phyloP scores from a whole-genome alignment of 2,329 filamentous ascomycete species.

The Ambrosiella cleistominuta region DNA sequence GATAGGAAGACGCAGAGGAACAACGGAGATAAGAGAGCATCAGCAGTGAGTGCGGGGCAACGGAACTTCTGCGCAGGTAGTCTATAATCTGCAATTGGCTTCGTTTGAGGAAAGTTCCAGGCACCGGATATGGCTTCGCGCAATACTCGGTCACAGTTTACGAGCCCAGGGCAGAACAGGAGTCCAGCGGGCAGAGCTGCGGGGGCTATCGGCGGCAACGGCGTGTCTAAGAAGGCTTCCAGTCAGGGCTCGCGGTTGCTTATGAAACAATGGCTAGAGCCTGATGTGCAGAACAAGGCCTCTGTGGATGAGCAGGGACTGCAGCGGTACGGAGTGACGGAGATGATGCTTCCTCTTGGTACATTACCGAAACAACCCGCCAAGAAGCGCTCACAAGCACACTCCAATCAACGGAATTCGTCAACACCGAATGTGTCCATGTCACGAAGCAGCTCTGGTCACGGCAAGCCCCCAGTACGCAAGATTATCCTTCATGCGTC shows the following conservation, averaged over 20 bases:
- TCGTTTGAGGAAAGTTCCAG: slow-evolving; percentile 7
- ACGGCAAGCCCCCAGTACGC: slow-evolving; percentile 18
- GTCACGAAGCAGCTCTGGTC: slow-evolving; percentile 15
- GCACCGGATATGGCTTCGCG: slow-evolving; percentile 15
- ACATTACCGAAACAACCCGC: slow-evolving; percentile 41
- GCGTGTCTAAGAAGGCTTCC: slow-evolving; percentile 13
- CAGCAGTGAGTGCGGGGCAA: background rate
- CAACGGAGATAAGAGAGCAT: background rate
- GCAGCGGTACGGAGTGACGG: slow-evolving; percentile 55
- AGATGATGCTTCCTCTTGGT: slow-evolving; percentile 70
- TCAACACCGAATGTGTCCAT: background rate
- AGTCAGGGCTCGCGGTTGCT: slow-evolving; percentile 28
- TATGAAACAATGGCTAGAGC: slow-evolving; percentile 42
- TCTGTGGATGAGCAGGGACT: slow-evolving; percentile 68
- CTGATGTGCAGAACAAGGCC: slow-evolving; percentile 39
- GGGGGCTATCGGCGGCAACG: slow-evolving; percentile 6
- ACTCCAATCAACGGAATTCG: slow-evolving; percentile 19
- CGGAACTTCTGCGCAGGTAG: background rate
- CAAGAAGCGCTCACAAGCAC: slow-evolving; percentile 8
- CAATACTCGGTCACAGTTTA: slow-evolving; percentile 9
- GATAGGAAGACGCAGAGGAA: background rate
- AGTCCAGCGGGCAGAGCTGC: too few relatives aligned
- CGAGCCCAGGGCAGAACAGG: slow-evolving; percentile 4
- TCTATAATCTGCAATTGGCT: background rate
- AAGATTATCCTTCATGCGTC: slow-evolving; percentile 31